Evolutionary conservation across 2,329 filamentous ascomycete genomes (phyloP).

Genomic region (Amylocarpus encephaloides): DNA sequence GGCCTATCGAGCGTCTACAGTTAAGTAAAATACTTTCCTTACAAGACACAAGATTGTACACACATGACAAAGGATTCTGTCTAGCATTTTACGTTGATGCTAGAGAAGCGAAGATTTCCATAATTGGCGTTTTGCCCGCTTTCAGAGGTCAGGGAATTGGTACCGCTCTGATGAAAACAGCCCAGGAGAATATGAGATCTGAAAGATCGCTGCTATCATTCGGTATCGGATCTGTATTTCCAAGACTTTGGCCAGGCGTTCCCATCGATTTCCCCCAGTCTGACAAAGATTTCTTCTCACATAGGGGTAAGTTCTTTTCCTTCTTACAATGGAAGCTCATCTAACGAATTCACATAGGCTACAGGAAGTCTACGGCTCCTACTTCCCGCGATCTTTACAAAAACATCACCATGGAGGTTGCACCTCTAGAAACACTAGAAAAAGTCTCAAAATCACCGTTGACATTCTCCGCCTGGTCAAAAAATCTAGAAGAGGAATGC

Average conservation of each 20-base stretch:
- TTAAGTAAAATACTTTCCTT: slow-evolving; percentile 28
- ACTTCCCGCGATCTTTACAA: slow-evolving; percentile 36
- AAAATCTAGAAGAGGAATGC: slow-evolving; percentile 35
- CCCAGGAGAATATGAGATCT: slow-evolving; percentile 23
- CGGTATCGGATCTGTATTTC: slow-evolving; percentile 32
- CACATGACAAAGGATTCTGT: slow-evolving; percentile 36
- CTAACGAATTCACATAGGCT: slow-evolving; percentile 11
- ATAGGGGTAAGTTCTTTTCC: slow-evolving; percentile 34
- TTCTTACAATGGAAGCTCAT: slow-evolving; percentile 11
- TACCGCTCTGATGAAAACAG: slow-evolving; percentile 31
- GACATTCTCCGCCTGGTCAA: slow-evolving; percentile 33
- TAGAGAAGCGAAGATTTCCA: slow-evolving; percentile 30
- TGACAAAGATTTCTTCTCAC: slow-evolving; percentile 33
- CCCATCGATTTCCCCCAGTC: slow-evolving; percentile 33
- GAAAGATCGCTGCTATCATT: slow-evolving; percentile 18
- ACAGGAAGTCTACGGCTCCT: slow-evolving; percentile 16
- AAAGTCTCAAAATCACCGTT: slow-evolving; percentile 33
- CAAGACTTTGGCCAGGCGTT: slow-evolving; percentile 41
- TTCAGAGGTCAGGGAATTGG: slow-evolving; percentile 35
- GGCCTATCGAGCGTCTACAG: slow-evolving; percentile 28
- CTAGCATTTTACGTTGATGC: slow-evolving; percentile 31
- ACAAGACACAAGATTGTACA: slow-evolving; percentile 31
- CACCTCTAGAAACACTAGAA: slow-evolving; percentile 32
- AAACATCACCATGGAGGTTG: slow-evolving; percentile 33
- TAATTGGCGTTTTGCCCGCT: slow-evolving; percentile 33